Conservation (phyloP, 1,284 basidiomycete genomes). For the Sanguinoderma infundibulare region DNA sequence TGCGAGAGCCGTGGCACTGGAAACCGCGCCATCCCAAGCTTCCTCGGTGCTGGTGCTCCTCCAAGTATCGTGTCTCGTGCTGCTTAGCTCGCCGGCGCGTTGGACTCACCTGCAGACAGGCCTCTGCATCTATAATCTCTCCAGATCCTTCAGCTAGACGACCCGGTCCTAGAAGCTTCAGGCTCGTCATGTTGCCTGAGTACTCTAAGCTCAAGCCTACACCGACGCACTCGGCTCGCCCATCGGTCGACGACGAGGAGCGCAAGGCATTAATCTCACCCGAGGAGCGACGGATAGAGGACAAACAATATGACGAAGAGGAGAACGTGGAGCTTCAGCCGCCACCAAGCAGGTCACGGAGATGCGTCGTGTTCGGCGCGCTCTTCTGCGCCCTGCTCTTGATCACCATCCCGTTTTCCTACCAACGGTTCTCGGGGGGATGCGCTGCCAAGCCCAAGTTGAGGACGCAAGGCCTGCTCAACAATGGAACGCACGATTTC, state of each 20-base stretch:
- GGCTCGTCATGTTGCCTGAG: conserved; percentile 10
- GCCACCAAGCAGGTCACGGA: conserved; percentile 41
- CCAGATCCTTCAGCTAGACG: neutral
- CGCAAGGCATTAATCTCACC: conserved; percentile 46
- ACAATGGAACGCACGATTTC: conserved; percentile 81
- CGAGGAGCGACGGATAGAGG: conserved; percentile 20
- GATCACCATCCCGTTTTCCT: conserved; percentile 18
- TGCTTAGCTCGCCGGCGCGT: neutral
- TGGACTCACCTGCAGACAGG: neutral
- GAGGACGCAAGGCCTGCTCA: conserved; percentile 47
- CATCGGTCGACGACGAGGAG: conserved; percentile 38
- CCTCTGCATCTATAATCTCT: neutral
- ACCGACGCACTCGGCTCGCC: conserved; percentile 6
- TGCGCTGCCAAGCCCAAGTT: conserved; percentile 29
- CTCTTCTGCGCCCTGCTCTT: conserved; percentile 45
- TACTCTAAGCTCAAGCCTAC: conserved; percentile 10
- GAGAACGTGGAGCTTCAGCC: conserved; percentile 37
- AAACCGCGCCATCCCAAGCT: too few relatives aligned
- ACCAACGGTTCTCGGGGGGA: conserved; percentile 20
- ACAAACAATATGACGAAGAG: conserved; percentile 26
- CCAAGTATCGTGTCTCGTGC: neutral
- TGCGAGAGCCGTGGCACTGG: too few relatives aligned
- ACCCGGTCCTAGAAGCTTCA: neutral
- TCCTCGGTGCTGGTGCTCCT: too few relatives aligned
- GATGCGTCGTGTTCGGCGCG: conserved; percentile 44